Conservation (phyloP, 768 basidiomycete species). For the Auriculariales sp. region DNA sequence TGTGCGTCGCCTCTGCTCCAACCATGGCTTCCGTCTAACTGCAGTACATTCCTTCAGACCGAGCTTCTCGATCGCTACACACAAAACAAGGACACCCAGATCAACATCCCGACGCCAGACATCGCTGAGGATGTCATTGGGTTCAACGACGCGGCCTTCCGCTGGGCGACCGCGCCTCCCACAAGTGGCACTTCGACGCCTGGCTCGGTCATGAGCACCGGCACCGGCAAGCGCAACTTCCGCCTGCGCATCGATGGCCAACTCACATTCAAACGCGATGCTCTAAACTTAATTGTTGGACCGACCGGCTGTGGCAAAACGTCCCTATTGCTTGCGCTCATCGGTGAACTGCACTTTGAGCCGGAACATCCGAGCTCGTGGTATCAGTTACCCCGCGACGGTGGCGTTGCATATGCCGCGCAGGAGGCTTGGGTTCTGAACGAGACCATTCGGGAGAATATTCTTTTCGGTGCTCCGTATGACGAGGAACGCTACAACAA, state of each 20-base stretch:
- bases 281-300: slow-evolving; percentile 8
- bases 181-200: slow-evolving; percentile 23
- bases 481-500: slow-evolving; percentile 27
- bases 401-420: slow-evolving; percentile 64
- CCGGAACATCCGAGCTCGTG: slow-evolving; percentile 38
- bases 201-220: slow-evolving; percentile 32
- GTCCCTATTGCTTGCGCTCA: slow-evolving; percentile 47
- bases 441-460: slow-evolving; percentile 53
- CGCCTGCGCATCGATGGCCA: slow-evolving; percentile 36
- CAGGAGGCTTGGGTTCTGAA: slow-evolving; percentile 83
- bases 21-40: neutral
- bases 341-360: slow-evolving; percentile 52
- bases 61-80: slow-evolving; percentile 18
- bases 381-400: slow-evolving; percentile 52
- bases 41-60: slow-evolving; percentile 11
- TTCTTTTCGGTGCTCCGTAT: slow-evolving; percentile 28
- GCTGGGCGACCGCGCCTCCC: slow-evolving; percentile 33
- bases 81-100: slow-evolving; percentile 4
- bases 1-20: slow-evolving; percentile 6
- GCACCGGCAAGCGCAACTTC: slow-evolving; percentile 35
- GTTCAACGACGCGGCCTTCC: slow-evolving; percentile 38
- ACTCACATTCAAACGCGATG: slow-evolving; percentile 36
- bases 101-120: slow-evolving; percentile 3
- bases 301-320: slow-evolving; percentile 17
- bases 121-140: slow-evolving; percentile 25